These are phyloP conservation scores for Pyricularia grisea DNA, from an alignment of 2,329 filamentous ascomycete species.

Conservation along the genomic window DNA sequence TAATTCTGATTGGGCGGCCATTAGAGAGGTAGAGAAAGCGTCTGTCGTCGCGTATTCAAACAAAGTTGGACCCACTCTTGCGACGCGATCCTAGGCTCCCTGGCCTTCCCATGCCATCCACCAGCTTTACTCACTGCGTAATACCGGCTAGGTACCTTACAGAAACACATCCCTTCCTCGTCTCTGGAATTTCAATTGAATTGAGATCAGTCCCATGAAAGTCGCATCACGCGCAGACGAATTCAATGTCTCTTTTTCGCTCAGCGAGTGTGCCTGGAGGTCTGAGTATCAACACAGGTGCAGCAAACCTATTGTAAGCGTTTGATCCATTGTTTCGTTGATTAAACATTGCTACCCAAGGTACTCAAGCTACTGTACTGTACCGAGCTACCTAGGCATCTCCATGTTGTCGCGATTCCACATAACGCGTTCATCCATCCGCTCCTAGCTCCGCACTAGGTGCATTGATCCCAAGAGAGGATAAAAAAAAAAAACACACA, in stretches of 20 bases:
- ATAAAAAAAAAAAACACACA: neutral
- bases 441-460: neutral
- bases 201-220: neutral
- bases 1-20: neutral
- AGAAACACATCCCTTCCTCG: neutral
- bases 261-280: constrained; percentile 51
- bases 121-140: too few species aligned
- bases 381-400: neutral
- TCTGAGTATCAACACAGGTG: constrained; percentile 54
- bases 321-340: constrained; percentile 8
- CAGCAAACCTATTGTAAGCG: constrained; percentile 46
- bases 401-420: neutral
- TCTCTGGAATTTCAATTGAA: neutral
- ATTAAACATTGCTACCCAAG: neutral
- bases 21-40: neutral
- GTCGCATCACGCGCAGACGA: neutral
- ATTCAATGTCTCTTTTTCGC: constrained; percentile 40
- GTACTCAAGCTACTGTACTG: neutral
- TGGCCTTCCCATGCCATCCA: neutral
- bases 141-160: neutral
- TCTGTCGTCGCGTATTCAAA: neutral
- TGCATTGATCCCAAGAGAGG: neutral
- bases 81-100: constrained; percentile 2
- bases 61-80: neutral
- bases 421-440: neutral